A percentile compares a stretch with the other conserved stretches of the same genome.
Conservation (phyloP, 179 eudicot species). For the Silene vulgaris region DNA sequence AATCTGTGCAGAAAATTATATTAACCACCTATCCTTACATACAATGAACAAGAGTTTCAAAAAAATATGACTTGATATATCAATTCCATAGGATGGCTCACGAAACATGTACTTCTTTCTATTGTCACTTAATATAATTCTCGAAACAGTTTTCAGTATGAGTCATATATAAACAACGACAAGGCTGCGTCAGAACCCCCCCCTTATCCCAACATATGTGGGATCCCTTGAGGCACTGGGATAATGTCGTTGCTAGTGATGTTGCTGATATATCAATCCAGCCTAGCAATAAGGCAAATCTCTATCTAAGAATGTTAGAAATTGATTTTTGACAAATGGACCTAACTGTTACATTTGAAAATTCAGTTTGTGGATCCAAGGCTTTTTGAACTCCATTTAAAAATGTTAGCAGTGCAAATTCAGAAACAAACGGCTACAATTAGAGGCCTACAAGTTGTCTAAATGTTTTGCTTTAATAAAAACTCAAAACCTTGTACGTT, state of each 20-base stretch:
- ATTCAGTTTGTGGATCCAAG: neutral
- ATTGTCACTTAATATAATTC: neutral
- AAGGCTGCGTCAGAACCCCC: neutral
- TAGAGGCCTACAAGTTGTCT: neutral
- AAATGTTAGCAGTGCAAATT: neutral
- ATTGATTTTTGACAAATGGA: neutral
- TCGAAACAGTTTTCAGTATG: neutral
- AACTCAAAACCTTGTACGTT: neutral
- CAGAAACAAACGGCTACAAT: neutral
- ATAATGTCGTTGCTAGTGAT: too few species aligned
- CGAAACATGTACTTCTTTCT: neutral
- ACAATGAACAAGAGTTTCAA: neutral
- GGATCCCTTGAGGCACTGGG: neutral
- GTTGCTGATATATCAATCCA: neutral
- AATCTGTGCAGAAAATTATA: constrained; percentile 46
- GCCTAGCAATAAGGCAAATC: neutral
- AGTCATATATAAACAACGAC: neutral
- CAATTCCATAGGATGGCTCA: neutral
- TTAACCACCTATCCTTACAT: constrained; percentile 6
- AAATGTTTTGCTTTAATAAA: neutral
- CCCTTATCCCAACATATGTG: neutral
- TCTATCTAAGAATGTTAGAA: neutral
- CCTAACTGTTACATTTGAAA: neutral
- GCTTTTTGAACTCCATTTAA: neutral
- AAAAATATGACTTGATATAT: neutral